A percentile compares a stretch with the other conserved stretches of the same genome.
These are phyloP conservation scores for Tetrapisispora phaffii DNA, from an alignment of 805 yeast genomes.

Conservation along the genomic window DNA sequence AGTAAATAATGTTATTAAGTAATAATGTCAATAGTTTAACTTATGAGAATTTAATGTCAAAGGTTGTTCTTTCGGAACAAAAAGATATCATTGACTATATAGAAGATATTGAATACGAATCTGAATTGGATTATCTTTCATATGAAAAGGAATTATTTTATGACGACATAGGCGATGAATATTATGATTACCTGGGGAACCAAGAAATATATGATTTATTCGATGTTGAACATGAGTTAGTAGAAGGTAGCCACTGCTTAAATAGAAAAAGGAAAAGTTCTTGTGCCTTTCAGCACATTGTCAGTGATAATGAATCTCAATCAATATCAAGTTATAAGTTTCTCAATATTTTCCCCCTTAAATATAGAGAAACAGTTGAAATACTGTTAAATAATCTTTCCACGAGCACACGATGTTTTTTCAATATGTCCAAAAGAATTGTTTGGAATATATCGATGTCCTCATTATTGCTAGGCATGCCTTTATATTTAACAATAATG, in stretches of 20 bases:
- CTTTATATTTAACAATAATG: slow-evolving; percentile 77
- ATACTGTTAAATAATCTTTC: background rate
- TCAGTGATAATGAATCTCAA: background rate
- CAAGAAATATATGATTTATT: background rate
- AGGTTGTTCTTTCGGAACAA: background rate
- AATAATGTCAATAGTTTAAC: background rate
- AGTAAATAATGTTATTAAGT: background rate
- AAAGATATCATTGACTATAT: background rate
- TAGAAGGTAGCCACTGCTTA: background rate
- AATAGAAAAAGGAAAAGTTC: background rate
- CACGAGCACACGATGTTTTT: slow-evolving; percentile 25
- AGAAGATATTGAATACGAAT: background rate
- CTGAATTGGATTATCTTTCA: background rate
- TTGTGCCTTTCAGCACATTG: too few relatives aligned
- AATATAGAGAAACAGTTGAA: background rate
- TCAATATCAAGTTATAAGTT: background rate
- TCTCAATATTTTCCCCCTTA: background rate
- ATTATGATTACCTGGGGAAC: background rate
- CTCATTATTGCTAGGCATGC: slow-evolving; percentile 79
- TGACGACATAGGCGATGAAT: background rate
- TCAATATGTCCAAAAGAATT: slow-evolving; percentile 57
- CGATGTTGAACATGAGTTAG: background rate
- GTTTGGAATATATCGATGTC: slow-evolving; percentile 83
- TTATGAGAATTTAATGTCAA: background rate
- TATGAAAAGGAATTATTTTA: background rate